Percentiles rank a stretch among this genome's conserved stretches.
phyloP scores from a whole-genome alignment of 2,329 filamentous ascomycete genomes.

The Cordyceps sp. region DNA sequence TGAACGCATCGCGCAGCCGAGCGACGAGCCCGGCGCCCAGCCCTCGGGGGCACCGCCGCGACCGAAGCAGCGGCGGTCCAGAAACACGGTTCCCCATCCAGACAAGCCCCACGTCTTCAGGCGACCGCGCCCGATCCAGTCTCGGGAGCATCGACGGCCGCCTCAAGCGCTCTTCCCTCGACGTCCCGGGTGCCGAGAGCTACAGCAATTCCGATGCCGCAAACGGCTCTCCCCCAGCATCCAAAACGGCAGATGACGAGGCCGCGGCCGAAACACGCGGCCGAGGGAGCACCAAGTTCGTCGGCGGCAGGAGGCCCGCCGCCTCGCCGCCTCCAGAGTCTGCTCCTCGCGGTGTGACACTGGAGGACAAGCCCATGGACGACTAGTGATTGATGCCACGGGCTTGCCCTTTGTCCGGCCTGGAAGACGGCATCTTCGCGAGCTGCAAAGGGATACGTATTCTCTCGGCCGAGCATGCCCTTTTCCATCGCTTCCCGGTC shows the following conservation, averaged over 20 bases:
- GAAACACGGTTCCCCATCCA: conserved; percentile 76
- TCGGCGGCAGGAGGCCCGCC: conserved; percentile 28
- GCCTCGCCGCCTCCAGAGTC: conserved; percentile 10
- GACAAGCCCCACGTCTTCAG: conserved; percentile 40
- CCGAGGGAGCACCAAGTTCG: conserved; percentile 25
- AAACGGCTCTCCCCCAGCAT: conserved; percentile 20
- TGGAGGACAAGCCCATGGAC: conserved; percentile 36
- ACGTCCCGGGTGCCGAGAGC: conserved; percentile 51
- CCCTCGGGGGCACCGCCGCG: conserved; percentile 51
- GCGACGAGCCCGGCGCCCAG: conserved; percentile 57
- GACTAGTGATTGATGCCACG: too few species aligned
- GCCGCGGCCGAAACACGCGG: conserved; percentile 38
- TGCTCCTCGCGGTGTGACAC: conserved; percentile 26
- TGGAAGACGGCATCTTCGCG: too few species aligned
- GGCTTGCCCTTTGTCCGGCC: too few species aligned
- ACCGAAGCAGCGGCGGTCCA: conserved; percentile 57
- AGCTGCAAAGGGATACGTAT: too few species aligned
- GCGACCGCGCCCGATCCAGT: conserved; percentile 32
- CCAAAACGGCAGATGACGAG: conserved; percentile 9
- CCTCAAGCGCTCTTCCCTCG: conserved; percentile 53
- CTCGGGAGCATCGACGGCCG: conserved; percentile 29
- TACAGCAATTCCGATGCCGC: conserved; percentile 20
- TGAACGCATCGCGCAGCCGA: conserved; percentile 47
- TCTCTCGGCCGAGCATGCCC: too few species aligned
- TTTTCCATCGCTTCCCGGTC: not conserved